phyloP scores from a whole-genome alignment of 192 early-diverging fungal genomes.

The Coemansia sp. region DNA sequence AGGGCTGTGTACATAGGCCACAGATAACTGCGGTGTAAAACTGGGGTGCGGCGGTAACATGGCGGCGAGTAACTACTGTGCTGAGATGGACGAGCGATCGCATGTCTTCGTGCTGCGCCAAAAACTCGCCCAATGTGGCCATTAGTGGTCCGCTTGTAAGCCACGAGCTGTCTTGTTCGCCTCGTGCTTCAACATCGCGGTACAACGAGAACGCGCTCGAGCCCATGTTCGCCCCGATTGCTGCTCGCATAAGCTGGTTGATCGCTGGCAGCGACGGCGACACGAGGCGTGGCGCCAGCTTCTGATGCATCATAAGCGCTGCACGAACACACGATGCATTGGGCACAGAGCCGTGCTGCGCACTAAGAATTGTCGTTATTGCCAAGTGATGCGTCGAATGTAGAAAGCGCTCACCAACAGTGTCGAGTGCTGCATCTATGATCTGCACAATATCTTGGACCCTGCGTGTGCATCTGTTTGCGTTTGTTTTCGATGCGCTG shows the following conservation, averaged over 20 bases:
- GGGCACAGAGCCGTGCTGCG: neutral
- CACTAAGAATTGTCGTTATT: slow-evolving; percentile 6
- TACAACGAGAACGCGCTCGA: slow-evolving; percentile 20
- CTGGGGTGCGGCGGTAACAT: neutral
- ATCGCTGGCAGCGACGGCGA: slow-evolving; percentile 21
- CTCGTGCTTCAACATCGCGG: slow-evolving; percentile 16
- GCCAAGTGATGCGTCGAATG: slow-evolving; percentile 38
- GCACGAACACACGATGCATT: neutral
- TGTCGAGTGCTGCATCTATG: slow-evolving; percentile 1
- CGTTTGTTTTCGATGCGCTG: too few species aligned
- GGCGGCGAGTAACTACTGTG: neutral
- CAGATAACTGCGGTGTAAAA: slow-evolving; percentile 40
- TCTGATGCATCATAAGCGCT: slow-evolving; percentile 22
- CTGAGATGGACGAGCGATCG: slow-evolving; percentile 27
- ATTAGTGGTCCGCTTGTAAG: slow-evolving; percentile 15
- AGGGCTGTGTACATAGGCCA: slow-evolving; percentile 9
- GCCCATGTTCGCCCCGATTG: slow-evolving; percentile 4
- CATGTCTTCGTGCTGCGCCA: slow-evolving; percentile 19
- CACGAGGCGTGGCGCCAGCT: slow-evolving; percentile 23
- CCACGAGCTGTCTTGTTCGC: neutral
- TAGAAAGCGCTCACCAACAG: slow-evolving; percentile 9
- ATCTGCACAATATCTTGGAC: slow-evolving; percentile 15
- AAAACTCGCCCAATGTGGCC: slow-evolving; percentile 15
- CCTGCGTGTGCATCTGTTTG: neutral
- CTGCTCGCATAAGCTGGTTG: slow-evolving; percentile 21